Evolutionary conservation across 2,329 filamentous ascomycete species (phyloP), one percentile per base, ranked within the genome.

Genomic region (Claviceps sp.): DNA sequence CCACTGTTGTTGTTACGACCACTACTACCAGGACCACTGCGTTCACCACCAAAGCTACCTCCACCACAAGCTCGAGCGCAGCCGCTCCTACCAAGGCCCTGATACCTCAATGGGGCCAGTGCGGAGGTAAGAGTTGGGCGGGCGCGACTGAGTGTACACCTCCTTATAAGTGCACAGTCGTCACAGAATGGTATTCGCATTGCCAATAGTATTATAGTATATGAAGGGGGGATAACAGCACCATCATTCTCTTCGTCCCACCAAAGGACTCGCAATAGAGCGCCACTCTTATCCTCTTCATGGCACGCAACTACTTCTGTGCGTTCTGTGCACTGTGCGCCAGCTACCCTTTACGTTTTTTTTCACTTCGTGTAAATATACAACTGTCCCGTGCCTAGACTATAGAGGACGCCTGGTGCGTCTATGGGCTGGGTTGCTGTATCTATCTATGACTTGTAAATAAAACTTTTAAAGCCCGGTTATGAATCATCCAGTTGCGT

Each of bases 81-180:
- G 47, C 48, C 44, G 39, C 49, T 52, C 55, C 57, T 13, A 51
- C 52, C 10, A 55, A 53, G 3, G 47, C 48, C 50, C 54, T 59
- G 13, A 55, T 61, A 6, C 56, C 58, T 10, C 58, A 59, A 47
- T 61, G 59, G 54, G 57, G 55, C 16, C 60, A 62, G 49, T 61
- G 60, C 16, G 60, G 58, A 5, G 60, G 59, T n/a, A 22, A 56
- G 26, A 58, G 57, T 7, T 61, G 55, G 39, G 57, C 50, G 8
- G 60, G 59, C 1, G 53, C 59, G 34, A 60, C 59, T 0, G 53
- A 52, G 19, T 61, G 60, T 47, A 51, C 55, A 42, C 48, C 58
- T 42, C 59, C 59, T 4, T 60, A 54, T 50, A 57, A 52, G n/a
- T 62, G 59, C n/a, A 54, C 55, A n/a, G 41, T 40, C 4, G 26